These are phyloP conservation scores for Wickerhamomyces chaumierensis DNA, from an alignment of 805 yeast species.

Conservation along the genomic window DNA sequence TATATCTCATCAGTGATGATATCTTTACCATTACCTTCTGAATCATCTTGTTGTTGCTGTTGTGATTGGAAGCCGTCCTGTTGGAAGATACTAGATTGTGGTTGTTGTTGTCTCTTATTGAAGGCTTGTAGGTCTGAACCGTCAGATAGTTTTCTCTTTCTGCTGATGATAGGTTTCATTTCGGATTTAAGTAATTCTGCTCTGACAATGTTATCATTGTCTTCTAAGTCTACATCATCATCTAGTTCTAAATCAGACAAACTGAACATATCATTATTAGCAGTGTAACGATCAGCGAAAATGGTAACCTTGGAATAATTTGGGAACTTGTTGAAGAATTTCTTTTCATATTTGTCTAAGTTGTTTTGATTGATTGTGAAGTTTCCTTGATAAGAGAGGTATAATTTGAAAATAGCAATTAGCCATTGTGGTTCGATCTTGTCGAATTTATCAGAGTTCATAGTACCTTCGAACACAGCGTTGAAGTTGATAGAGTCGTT, in stretches of 20 bases:
- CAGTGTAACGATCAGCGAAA: conserved; percentile 26
- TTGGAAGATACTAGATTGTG: not conserved
- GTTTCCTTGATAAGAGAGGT: conserved; percentile 56
- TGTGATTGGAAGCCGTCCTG: not conserved
- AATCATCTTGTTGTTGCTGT: not conserved
- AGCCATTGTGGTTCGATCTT: conserved; percentile 23
- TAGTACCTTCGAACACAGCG: conserved; percentile 70
- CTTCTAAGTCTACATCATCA: not conserved
- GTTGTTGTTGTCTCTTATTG: not conserved
- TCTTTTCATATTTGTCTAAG: conserved; percentile 50
- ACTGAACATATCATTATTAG: conserved; percentile 11
- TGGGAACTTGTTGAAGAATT: conserved; percentile 59
- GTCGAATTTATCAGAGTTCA: conserved; percentile 24
- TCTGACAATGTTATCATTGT: conserved; percentile 14
- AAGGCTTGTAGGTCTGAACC: not conserved
- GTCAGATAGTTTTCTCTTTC: conserved; percentile 15
- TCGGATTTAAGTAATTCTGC: not conserved
- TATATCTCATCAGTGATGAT: conserved; percentile 29
- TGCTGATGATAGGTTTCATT: conserved; percentile 1
- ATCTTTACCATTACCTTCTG: conserved; percentile 2
- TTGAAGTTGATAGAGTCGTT: conserved; percentile 66
- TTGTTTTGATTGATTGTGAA: conserved; percentile 56
- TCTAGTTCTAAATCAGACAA: not conserved
- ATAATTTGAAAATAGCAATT: conserved; percentile 40
- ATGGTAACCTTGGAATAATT: conserved; percentile 29